Base-by-base conservation (phyloP, 179 eudicot species). In the Patellifolia procumbens region DNA sequence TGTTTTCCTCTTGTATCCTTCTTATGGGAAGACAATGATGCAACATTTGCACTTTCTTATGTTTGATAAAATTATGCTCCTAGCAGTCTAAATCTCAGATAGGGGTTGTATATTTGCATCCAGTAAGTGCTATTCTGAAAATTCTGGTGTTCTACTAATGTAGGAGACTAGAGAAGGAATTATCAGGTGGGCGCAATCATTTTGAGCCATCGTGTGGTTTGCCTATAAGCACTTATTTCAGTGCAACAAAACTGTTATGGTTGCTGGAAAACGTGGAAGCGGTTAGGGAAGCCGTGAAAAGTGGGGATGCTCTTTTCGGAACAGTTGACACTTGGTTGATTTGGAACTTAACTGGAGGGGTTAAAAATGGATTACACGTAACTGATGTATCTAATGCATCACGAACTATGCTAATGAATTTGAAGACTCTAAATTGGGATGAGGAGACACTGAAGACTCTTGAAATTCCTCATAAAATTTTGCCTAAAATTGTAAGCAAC, bases 341-440 rank as follows among this genome's bases (percentile, higher is more conserved):
- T 32, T 95, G 99, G 99, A 95, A 95, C 63, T 28, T 95, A 59
- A 95, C 99, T 5, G 99, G 99, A 75, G 99, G 98, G 45, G 79
- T 81, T 1, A 70, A 86, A 4, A 75, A 76, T 16, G 99, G 99
- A 61, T 77, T 93, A 78, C 99, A 95, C 65, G 84, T 91, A 48
- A 95, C 98, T 19, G 99, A 95, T 68, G 91, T 91, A 69, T 91
- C 98, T 0, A 95, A 95, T 80, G 99, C 99, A 42, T 93, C 98
- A 17, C 81, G 99, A 76, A 95, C 99, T 2, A 91, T 95, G 99
- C 86, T 95, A 49, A 91, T 95, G 99, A 90, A 93, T 74, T 84
- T 93, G 17, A 93, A 88, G 70, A 84, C 90, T 11, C 91, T 95
- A 22, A 85, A 77, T 20, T 95, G 99, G 98, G 99, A 95, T 43